These are phyloP conservation scores for Mucor indicus DNA, from an alignment of 371 early-diverging fungal genomes.

Conservation along the genomic window DNA sequence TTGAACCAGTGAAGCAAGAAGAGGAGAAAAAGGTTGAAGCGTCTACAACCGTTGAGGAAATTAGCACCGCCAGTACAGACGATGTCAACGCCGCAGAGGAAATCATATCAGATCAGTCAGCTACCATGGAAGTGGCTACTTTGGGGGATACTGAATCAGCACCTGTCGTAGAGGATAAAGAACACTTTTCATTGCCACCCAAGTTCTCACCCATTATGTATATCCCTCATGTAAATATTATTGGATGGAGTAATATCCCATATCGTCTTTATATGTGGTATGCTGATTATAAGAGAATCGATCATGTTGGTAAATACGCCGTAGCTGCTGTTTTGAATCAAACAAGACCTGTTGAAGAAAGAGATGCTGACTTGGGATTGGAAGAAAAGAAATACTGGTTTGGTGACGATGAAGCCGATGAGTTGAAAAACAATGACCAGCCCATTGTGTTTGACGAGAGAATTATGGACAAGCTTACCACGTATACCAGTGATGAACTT, in stretches of 20 bases:
- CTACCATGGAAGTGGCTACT: neutral
- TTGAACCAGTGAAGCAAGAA: constrained; percentile 10
- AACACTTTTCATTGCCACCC: constrained; percentile 47
- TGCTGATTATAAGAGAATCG: constrained; percentile 58
- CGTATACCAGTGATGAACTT: constrained; percentile 35
- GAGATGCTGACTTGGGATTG: constrained; percentile 53
- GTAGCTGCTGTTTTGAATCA: constrained; percentile 57
- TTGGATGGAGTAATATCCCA: constrained; percentile 65
- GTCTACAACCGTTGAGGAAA: neutral
- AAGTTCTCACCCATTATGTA: constrained; percentile 61
- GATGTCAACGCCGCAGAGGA: neutral
- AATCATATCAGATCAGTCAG: neutral
- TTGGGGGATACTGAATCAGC: neutral
- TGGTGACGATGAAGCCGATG: constrained; percentile 40
- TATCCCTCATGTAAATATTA: constrained; percentile 63
- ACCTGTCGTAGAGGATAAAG: constrained; percentile 14
- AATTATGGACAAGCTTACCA: constrained; percentile 28
- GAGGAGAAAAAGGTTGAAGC: constrained; percentile 11
- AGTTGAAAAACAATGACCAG: constrained; percentile 24
- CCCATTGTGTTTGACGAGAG: constrained; percentile 41
- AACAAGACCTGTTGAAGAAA: constrained; percentile 43
- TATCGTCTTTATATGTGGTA: constrained; percentile 59
- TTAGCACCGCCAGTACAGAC: neutral
- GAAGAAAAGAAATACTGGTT: constrained; percentile 55
- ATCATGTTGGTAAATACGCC: constrained; percentile 52